These are phyloP conservation scores for Centella asiatica DNA, from an alignment of 129 eudicot genomes.

Conservation along the genomic window DNA sequence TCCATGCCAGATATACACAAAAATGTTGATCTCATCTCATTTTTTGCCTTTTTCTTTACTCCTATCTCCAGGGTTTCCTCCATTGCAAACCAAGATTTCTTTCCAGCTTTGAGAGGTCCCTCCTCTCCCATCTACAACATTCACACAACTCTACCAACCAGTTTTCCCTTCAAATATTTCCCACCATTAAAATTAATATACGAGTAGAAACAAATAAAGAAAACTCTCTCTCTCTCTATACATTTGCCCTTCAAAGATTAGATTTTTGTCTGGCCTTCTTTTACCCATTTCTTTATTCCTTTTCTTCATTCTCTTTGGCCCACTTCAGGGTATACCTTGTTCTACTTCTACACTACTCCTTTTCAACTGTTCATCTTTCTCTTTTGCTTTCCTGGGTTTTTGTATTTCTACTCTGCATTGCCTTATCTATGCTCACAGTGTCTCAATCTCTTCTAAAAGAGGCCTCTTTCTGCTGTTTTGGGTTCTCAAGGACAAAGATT, in stretches of 20 bases:
- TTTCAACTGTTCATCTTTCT: constrained; percentile 13
- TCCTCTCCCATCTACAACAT: not conserved
- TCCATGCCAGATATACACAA: not conserved
- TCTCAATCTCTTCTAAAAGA: constrained; percentile 14
- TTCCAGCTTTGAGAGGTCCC: not conserved
- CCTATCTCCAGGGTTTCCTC: not conserved
- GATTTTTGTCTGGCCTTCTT: not conserved
- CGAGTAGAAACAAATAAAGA: not conserved
- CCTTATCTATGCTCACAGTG: constrained; percentile 26
- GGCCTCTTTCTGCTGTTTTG: constrained; percentile 20
- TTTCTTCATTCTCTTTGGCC: constrained; percentile 6
- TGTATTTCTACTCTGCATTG: constrained; percentile 25
- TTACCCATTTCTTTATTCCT: not conserved
- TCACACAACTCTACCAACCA: not conserved
- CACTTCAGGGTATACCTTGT: constrained; percentile 20
- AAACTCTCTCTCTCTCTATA: not conserved
- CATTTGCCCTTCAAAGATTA: not conserved
- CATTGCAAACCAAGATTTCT: constrained; percentile 9
- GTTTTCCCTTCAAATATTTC: not conserved
- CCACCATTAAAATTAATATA: not conserved
- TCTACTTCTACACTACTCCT: constrained; percentile 37
- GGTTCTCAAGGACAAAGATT: constrained; percentile 36
- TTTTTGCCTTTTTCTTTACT: not conserved
- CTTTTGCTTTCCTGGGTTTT: constrained; percentile 11
- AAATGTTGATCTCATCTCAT: no score